phyloP scores from a whole-genome alignment of 108 stramenopile species.

The Stephanodiscus minutulus region DNA sequence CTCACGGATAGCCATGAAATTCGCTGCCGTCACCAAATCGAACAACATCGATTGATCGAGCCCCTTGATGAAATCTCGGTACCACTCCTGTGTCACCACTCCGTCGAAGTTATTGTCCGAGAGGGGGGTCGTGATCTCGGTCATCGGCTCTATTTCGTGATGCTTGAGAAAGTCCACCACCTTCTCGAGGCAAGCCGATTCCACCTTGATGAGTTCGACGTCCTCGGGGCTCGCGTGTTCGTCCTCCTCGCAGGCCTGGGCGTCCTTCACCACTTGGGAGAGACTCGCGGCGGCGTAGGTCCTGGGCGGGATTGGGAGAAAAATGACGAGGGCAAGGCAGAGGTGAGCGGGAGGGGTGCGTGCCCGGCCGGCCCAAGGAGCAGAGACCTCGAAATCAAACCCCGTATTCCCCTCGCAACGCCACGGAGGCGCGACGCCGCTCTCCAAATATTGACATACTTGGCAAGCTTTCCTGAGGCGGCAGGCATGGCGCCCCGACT shows the following conservation, averaged over 20 bases:
- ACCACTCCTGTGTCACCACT: slow-evolving; percentile 77
- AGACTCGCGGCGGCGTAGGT: slow-evolving; percentile 39
- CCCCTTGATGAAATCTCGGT: slow-evolving; percentile 61
- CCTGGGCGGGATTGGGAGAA: slow-evolving; percentile 1
- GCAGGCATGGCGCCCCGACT: background rate
- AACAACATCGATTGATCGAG: slow-evolving; percentile 73
- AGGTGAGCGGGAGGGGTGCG: background rate
- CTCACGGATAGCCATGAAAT: slow-evolving; percentile 77
- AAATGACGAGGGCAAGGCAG: background rate
- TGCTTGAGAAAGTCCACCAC: slow-evolving; percentile 84
- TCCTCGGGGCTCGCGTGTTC: slow-evolving; percentile 28
- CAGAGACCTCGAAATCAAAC: background rate
- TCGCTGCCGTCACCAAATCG: slow-evolving; percentile 78
- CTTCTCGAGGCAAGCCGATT: slow-evolving; percentile 52
- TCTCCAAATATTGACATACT: no score
- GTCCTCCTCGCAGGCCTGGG: slow-evolving; percentile 37
- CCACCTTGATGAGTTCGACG: slow-evolving; percentile 59
- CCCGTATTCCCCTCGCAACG: background rate
- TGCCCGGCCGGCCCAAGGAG: background rate
- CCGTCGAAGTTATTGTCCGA: slow-evolving; percentile 70
- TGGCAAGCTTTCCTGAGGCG: background rate
- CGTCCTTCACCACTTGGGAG: slow-evolving; percentile 42
- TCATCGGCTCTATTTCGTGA: slow-evolving; percentile 63
- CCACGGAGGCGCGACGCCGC: background rate
- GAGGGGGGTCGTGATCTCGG: slow-evolving; percentile 74